Base-by-base conservation (phyloP, 805 yeast species). In the Monosporozyma servazzii region DNA sequence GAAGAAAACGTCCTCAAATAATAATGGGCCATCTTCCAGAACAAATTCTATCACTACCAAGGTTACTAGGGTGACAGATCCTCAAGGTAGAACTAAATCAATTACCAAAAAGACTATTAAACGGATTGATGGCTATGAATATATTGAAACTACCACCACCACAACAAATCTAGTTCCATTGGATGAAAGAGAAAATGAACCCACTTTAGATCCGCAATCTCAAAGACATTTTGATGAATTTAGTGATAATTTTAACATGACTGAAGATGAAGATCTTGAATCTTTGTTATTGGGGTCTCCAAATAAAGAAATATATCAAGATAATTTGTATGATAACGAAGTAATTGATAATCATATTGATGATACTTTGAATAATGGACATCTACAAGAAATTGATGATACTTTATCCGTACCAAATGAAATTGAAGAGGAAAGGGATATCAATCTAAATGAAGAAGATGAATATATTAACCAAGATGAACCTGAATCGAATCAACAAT, bases 71-170 rank as follows among this genome's bases (percentile, higher is more conserved):
- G 77, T 77, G 27, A 69, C 69, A 51, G 82, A 77, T 51, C 64
- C 70, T 5, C 68, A 65, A 40, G 84, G 84, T 0, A 71, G 81
- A 41, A 79, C 84, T 0, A 72, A 68, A 51, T 78, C 82, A 2
- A 76, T 80, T 43, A 78, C 82, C 2, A 77, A 75, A 42, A 76
- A 76, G 41, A 78, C 81, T 0, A 70, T 79, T 27, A 73, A 77
- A 54, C 70, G 72, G 47, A 60, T 75, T 55, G 79, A 79, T 31
- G 75, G 79, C 1, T 70, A 63, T 46, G 80, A 78, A 51, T 70
- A 76, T 45, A 72, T 74, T 13, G 76, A 74, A 54, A 77, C 77
- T 6, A 76, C 78, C 1, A 71, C 75, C 1, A 71, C 75, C 47
- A 61, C 75, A 58, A 50, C 64, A 57, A 42, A n/a, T 62, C 37